Percentiles rank a stretch among this genome's conserved stretches.
Conservation (phyloP, 2,329 filamentous ascomycete species). For the Penicillium sp. region DNA sequence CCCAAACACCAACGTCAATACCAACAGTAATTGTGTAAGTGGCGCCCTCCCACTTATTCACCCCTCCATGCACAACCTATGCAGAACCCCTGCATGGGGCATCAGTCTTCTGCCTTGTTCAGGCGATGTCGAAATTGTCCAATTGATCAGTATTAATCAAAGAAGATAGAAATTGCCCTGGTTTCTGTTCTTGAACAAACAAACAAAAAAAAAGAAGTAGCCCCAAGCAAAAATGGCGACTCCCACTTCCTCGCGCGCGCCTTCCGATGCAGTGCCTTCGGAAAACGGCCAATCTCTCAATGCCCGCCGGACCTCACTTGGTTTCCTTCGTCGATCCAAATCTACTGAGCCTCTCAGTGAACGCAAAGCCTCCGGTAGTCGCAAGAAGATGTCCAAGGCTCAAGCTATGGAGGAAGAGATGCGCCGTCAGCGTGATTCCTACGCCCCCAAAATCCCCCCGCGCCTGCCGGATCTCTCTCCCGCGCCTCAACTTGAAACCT, state of each 20-base stretch:
- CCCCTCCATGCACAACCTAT: not conserved
- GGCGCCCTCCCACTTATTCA: not conserved
- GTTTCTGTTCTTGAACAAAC: too few relatives aligned
- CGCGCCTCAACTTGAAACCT: conserved; percentile 57
- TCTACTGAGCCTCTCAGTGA: conserved; percentile 66
- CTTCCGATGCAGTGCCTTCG: conserved; percentile 32
- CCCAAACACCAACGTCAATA: too few relatives aligned
- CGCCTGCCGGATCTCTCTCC: conserved; percentile 54
- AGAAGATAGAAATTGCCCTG: too few relatives aligned
- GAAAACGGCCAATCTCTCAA: conserved; percentile 38
- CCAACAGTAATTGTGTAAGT: too few relatives aligned
- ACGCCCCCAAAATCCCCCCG: conserved; percentile 63
- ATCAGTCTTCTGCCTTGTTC: too few relatives aligned
- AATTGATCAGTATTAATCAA: not conserved
- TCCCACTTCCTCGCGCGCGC: conserved; percentile 38
- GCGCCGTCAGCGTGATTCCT: conserved; percentile 59
- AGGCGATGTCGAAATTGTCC: not conserved
- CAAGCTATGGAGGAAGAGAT: conserved; percentile 55
- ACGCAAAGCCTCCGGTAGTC: conserved; percentile 46
- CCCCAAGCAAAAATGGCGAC: conserved; percentile 38
- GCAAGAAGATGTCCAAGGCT: conserved; percentile 44
- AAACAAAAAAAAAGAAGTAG: conserved; percentile 7
- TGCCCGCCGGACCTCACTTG: conserved; percentile 55
- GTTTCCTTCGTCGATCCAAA: conserved; percentile 69
- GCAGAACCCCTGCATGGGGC: too few relatives aligned